Evolutionary conservation across 352 stramenopile species (phyloP), one percentile per base, ranked within the genome.

Genomic region (Globisporangium splendens): DNA sequence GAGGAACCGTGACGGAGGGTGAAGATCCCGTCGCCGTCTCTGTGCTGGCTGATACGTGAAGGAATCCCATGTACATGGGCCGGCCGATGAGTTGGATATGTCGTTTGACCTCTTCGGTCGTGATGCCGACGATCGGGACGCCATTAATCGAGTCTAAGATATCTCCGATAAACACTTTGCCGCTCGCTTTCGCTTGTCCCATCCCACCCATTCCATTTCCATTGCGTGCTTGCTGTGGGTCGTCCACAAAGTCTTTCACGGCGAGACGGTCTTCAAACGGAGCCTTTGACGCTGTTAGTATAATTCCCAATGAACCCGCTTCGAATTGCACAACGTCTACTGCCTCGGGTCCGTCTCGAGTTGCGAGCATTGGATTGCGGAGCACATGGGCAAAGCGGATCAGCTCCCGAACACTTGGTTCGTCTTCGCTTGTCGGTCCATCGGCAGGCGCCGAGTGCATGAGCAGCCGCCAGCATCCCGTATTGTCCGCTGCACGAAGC

Each of bases 101-200:
- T 0, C 79, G 77, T 41, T 90, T 91, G 14, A 91, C 79, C 57
- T 93, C 85, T 65, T 93, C 83, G 1, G 85, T 91, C 1, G 79
- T 90, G 47, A 90, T 64, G 13, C 70, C 72, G 0, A 77, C 57
- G 56, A 93, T 87, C 14, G 78, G 76, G 0, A 93, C 78, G 8
- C 85, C 85, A 55, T 95, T 95, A 54, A 95, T 89, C 31, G 83
- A 90, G 59, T 92, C 74, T 13, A 95, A 54, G 4, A 93, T 57
- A 35, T 95, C 83, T 1, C 81, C 81, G 11, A 90, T 48, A 2
- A 59, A 59, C 14, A 95, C 75, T 53, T 80, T 77, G 0, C 81
- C 76, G 57, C 75, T 88, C 22, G 74, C 69, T 41, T 91, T 50
- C 2, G 85, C 85, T 73, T 88, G 77, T 0, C 84, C 82, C 0